These are phyloP conservation scores for Ophiostoma himal-ulmi DNA, from an alignment of 2,329 filamentous ascomycete species.

Conservation along the genomic window DNA sequence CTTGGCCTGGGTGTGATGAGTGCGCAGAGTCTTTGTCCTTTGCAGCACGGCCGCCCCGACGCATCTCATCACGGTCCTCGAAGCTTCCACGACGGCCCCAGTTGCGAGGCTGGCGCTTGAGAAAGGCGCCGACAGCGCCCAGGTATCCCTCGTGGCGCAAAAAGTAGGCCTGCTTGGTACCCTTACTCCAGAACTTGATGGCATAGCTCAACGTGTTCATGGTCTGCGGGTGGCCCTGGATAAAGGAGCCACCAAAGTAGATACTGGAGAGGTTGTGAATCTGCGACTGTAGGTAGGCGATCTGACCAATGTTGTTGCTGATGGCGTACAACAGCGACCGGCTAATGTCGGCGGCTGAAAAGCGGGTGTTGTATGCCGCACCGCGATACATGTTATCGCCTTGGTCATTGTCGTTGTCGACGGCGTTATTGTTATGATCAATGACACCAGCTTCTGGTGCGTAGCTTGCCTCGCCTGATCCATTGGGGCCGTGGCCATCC, in stretches of 20 bases:
- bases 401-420: conserved; percentile 1
- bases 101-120: conserved; percentile 82
- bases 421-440: background rate
- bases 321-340: conserved; percentile 90
- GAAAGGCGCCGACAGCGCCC: conserved; percentile 86
- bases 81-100: conserved; percentile 83
- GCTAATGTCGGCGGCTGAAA: conserved; percentile 79
- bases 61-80: conserved; percentile 41
- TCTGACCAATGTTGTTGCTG: conserved; percentile 96
- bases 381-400: conserved; percentile 20
- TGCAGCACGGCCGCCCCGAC: background rate
- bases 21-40: background rate
- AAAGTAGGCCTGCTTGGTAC: conserved; percentile 92
- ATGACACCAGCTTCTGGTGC: background rate
- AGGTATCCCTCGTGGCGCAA: conserved; percentile 92
- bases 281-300: conserved; percentile 93
- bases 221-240: conserved; percentile 90
- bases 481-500: conserved; percentile 43
- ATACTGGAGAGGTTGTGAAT: conserved; percentile 88
- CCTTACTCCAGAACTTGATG: conserved; percentile 93
- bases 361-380: conserved; percentile 43
- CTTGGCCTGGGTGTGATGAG: background rate
- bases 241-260: conserved; percentile 96
- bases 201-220: conserved; percentile 97
- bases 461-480: conserved; percentile 39